These are phyloP conservation scores for Rubia peregrina DNA, from an alignment of 305 asterid genomes.

Conservation along the genomic window DNA sequence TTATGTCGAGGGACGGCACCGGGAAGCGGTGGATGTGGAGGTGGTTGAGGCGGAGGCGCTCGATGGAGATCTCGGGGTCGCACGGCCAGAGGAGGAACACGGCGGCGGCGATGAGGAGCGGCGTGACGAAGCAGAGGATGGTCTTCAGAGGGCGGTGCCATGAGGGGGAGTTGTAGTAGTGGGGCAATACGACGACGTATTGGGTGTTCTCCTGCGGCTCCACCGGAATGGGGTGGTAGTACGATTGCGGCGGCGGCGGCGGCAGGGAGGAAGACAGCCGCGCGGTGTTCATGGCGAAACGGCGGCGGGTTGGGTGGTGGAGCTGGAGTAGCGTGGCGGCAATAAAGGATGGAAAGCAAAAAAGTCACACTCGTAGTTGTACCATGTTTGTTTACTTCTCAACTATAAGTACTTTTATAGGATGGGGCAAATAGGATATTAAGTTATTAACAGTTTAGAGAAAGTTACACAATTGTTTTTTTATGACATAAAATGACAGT, in stretches of 20 bases:
- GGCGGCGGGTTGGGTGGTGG: neutral
- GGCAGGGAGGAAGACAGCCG: conserved; percentile 6
- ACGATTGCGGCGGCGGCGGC: conserved; percentile 18
- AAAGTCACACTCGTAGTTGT: neutral
- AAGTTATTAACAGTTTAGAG: neutral
- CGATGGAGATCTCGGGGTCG: conserved; percentile 56
- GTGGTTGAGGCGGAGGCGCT: conserved; percentile 45
- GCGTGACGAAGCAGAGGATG: conserved; percentile 25
- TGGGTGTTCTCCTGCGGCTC: conserved; percentile 38
- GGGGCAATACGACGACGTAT: conserved; percentile 55
- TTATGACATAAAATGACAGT: neutral
- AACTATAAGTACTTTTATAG: neutral
- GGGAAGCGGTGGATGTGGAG: conserved; percentile 47
- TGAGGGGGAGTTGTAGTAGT: conserved; percentile 27
- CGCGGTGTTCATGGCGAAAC: conserved; percentile 30
- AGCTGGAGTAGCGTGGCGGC: conserved; percentile 3
- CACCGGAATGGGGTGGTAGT: conserved; percentile 45
- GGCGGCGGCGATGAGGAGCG: conserved; percentile 43
- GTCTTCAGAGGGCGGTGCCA: conserved; percentile 23
- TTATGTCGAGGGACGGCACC: conserved; percentile 39
- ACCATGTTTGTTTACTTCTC: neutral
- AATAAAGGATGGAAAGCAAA: conserved; percentile 2
- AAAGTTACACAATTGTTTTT: neutral
- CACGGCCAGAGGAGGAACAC: conserved; percentile 65
- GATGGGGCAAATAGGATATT: neutral